These are phyloP conservation scores for Ophiosphaerella korrae DNA, from an alignment of 2,329 filamentous ascomycete species.

Conservation along the genomic window DNA sequence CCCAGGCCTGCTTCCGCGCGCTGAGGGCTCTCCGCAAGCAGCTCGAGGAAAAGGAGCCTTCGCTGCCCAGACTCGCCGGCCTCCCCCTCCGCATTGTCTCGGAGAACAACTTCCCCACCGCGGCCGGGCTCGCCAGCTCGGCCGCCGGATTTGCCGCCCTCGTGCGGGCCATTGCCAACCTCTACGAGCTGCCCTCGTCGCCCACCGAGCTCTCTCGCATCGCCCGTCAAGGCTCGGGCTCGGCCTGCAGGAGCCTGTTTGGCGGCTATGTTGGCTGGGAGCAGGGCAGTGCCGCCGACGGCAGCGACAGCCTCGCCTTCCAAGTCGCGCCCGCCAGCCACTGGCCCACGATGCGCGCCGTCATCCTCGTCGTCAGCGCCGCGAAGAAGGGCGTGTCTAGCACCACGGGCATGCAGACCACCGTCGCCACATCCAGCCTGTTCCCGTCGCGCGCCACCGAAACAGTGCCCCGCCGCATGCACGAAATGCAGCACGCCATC, in stretches of 20 bases:
- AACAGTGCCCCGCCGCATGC: conserved; percentile 84
- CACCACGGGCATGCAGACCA: conserved; percentile 96
- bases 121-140: conserved; percentile 76
- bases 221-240: conserved; percentile 91
- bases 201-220: conserved; percentile 86
- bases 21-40: conserved; percentile 76
- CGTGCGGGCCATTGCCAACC: conserved; percentile 84
- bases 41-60: conserved; percentile 73
- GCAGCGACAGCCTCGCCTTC: conserved; percentile 84
- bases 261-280: conserved; percentile 97
- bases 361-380: conserved; percentile 88
- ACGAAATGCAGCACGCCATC: conserved; percentile 82
- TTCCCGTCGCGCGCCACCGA: conserved; percentile 76
- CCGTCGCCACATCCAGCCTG: conserved; percentile 86
- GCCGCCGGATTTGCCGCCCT: conserved; percentile 71
- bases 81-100: conserved; percentile 85
- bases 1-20: conserved; percentile 91
- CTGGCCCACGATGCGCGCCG: conserved; percentile 93
- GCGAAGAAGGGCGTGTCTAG: conserved; percentile 95
- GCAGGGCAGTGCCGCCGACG: conserved; percentile 75
- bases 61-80: conserved; percentile 79
- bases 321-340: conserved; percentile 86
- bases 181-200: conserved; percentile 83
- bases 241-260: conserved; percentile 89
- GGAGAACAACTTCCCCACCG: conserved; percentile 99